Base-by-base conservation (phyloP, 2,329 filamentous ascomycete species). In the Aspergillus ochraceoroseus region DNA sequence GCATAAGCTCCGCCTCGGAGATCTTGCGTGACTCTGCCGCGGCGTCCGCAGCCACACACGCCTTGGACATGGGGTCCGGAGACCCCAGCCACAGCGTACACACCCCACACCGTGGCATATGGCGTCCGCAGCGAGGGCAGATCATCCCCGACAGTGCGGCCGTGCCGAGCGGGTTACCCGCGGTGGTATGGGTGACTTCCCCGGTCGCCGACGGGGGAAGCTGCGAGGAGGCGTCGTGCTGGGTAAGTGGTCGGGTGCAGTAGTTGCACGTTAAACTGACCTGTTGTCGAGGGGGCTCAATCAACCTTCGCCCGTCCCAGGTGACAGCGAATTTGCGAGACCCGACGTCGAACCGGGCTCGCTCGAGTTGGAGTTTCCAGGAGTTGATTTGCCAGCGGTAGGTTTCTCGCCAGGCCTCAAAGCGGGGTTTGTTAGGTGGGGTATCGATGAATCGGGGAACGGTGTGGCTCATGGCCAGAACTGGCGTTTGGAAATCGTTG, bases 71-170 rank as follows among this genome's bases (percentile, higher is more conserved):
- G 4, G 76, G 72, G 56, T 80, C 75, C 0, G 76, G 74, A 8
- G 70, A 70, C 0, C 79, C 79, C 2, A 82, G 65, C 76, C 76
- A 81, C 47, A 78, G 61, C 54, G 73, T 74, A 53, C 79, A 83
- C 7, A 83, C 66, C 1, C 74, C 76, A 49, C 79, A 83, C 2
- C 78, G 69, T 2, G 79, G 79, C 70, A 82, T 74, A 50, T 78
- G 76, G 2, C 75, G 66, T n/a, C 73, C 75, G 53, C 79, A 83
- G 34, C 73, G 73, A 1, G 76, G 75, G 54, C 79, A 83, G 1
- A 77, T 67, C 1, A 76, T 77, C 1, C 77, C 71, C 7, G 64
- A 61, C 61, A 66, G 61, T 18, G 55, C 50, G 18, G 51, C 46
- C 7, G 63, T 53, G 1, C 63, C 62, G 12, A 61, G 56, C 4